These are phyloP conservation scores for Chlorella ohadii DNA, from an alignment of 139 green algal species.

Conservation along the genomic window DNA sequence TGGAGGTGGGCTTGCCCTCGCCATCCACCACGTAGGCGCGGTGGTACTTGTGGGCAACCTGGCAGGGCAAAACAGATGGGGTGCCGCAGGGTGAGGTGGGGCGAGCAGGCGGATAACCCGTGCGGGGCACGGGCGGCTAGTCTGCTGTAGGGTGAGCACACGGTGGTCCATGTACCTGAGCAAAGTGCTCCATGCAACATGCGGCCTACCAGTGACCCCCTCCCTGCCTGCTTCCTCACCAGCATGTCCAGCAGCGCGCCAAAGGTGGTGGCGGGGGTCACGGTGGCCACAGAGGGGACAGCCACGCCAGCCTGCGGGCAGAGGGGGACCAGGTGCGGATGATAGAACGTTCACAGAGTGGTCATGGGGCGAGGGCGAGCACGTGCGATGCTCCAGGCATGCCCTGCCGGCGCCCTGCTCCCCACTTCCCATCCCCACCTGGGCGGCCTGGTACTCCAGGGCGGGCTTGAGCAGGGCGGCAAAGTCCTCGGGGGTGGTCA, in stretches of 20 bases:
- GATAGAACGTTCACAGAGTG: too few relatives aligned
- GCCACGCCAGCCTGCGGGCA: background rate
- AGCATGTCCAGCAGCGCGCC: slow-evolving; percentile 20
- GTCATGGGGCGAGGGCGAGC: too few relatives aligned
- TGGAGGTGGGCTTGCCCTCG: slow-evolving; percentile 45
- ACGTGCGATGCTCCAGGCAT: background rate
- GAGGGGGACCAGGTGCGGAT: too few relatives aligned
- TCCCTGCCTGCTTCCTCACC: too few relatives aligned
- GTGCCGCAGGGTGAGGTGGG: too few relatives aligned
- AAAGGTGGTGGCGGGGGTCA: slow-evolving; percentile 21
- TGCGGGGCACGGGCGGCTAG: too few relatives aligned
- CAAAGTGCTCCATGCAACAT: too few relatives aligned
- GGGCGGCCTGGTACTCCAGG: slow-evolving; percentile 24
- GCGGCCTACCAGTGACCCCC: too few relatives aligned
- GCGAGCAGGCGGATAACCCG: too few relatives aligned
- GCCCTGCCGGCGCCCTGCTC: background rate
- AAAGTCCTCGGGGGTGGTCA: slow-evolving; percentile 33
- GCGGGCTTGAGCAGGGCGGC: slow-evolving; percentile 31
- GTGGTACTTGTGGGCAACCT: slow-evolving; percentile 45
- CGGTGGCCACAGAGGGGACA: background rate
- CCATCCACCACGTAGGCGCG: slow-evolving; percentile 59
- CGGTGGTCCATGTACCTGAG: too few relatives aligned
- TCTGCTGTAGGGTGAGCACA: too few relatives aligned
- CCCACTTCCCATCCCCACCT: background rate
- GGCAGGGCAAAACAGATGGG: background rate